Evolutionary conservation across 768 basidiomycete genomes (phyloP).

Genomic region (Epithele typhae): DNA sequence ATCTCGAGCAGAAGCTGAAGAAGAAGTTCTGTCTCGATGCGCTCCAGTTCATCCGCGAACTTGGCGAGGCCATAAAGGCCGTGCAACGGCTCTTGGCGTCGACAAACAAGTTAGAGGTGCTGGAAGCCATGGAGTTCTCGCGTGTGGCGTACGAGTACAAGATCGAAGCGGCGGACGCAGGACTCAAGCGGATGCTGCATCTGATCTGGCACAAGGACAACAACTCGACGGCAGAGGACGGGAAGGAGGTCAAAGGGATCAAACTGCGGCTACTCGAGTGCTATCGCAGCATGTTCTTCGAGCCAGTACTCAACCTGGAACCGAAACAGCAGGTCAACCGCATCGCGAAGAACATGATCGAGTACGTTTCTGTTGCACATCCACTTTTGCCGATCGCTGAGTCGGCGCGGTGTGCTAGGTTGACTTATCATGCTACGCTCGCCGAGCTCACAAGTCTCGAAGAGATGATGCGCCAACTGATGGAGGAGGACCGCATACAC

Average conservation of each 20-base stretch:
- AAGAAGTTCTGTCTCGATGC: slow-evolving; percentile 89
- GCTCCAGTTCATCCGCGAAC: slow-evolving; percentile 70
- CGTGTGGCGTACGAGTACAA: slow-evolving; percentile 75
- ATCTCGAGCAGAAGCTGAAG: slow-evolving; percentile 61
- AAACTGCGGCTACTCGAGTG: slow-evolving; percentile 84
- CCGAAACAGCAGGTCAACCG: slow-evolving; percentile 86
- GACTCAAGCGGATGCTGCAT: slow-evolving; percentile 95
- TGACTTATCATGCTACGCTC: slow-evolving; percentile 87
- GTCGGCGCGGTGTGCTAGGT: slow-evolving; percentile 39
- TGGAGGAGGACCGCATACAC: slow-evolving; percentile 83
- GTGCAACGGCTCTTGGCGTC: slow-evolving; percentile 80
- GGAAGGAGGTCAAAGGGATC: slow-evolving; percentile 81
- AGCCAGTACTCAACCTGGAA: slow-evolving; percentile 66
- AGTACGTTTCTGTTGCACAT: slow-evolving; percentile 46
- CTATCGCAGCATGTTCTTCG: slow-evolving; percentile 86
- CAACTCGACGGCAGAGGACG: slow-evolving; percentile 66
- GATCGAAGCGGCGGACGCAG: slow-evolving; percentile 70
- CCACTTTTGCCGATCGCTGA: background rate
- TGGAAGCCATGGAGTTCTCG: slow-evolving; percentile 90
- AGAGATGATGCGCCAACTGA: slow-evolving; percentile 95
- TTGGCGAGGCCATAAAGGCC: slow-evolving; percentile 65
- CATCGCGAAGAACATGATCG: slow-evolving; percentile 96
- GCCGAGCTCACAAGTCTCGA: slow-evolving; percentile 95
- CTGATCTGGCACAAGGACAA: slow-evolving; percentile 97
- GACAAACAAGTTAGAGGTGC: slow-evolving; percentile 77